Evolutionary conservation across 352 stramenopile genomes (phyloP), one percentile per base, ranked within the genome.

Genomic region (Poterioochromonas sp.): DNA sequence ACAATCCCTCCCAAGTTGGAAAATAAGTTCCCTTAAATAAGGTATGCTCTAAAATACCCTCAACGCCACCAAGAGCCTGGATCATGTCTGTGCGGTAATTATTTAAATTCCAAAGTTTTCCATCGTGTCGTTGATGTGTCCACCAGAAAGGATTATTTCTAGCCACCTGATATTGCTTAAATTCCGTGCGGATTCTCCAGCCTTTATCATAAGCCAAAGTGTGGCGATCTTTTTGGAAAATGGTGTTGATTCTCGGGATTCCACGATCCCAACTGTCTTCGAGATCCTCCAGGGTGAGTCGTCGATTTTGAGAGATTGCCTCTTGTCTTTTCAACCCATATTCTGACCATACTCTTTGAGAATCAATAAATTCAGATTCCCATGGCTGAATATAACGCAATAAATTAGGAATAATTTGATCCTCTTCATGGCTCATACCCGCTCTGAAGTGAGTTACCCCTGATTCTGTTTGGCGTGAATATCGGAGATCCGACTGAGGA

Each of bases 11-110:
- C 96, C 96, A 99, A 5, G 95, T 99, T 20, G 95, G 95, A 84
- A 99, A 99, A 83, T 98, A 99, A 22, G 96, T 99, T 53, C 95
- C 96, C 86, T 99, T 99, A 87, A 99, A 99, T 34, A 99, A 84
- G 34, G 95, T 99, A 84, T 99, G 96, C 85, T 99, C 96, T 37
- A 99, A 83, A 86, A 99, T 99, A 77, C 95, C 95, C 89, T 99
- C 95, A 3, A 99, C 95, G 78, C 96, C 96, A 82, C 96, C 96
- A 34, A 99, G 87, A 29, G 95, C 95, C 83, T 99, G 96, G 80
- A 99, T 99, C 91, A 99, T 98, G 87, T 99, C 96, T 51, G 96
- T 99, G 76, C 96, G 91, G 83, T 99, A 99, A 76, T 98, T 98
- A 88, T 99, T 99, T 34, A 99, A 83, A 86, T 99, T 99, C 96